phyloP scores from a whole-genome alignment of 352 stramenopile species.

The Pseudoperonospora humuli region DNA sequence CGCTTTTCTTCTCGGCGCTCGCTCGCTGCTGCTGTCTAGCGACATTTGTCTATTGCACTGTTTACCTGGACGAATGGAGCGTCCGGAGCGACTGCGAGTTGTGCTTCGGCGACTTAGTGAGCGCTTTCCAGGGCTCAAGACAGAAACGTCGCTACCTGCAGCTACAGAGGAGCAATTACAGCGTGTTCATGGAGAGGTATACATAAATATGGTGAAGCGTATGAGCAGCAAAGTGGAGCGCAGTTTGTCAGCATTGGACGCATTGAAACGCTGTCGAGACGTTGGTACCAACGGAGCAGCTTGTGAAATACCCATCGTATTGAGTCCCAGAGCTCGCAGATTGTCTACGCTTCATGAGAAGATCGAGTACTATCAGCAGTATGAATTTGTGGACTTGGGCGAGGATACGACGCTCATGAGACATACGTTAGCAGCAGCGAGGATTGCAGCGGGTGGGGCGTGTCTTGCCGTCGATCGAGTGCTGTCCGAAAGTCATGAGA shows the following conservation, averaged over 20 bases:
- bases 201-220: conserved; percentile 44
- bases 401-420: conserved; percentile 63
- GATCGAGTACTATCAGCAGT: conserved; percentile 48
- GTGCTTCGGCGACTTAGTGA: conserved; percentile 28
- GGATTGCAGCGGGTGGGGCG: conserved; percentile 68
- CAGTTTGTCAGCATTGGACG: conserved; percentile 50
- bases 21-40: conserved; percentile 43
- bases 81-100: conserved; percentile 42
- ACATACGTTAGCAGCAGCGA: conserved; percentile 51
- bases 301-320: not conserved
- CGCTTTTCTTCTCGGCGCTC: conserved; percentile 18
- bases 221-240: conserved; percentile 51
- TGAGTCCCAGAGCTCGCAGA: conserved; percentile 10
- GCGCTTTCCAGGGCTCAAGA: conserved; percentile 30
- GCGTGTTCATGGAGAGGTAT: conserved; percentile 46
- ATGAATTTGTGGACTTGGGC: conserved; percentile 59
- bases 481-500: not conserved
- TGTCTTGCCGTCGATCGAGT: conserved; percentile 69
- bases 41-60: conserved; percentile 39
- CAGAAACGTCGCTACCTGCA: conserved; percentile 15
- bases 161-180: conserved; percentile 44
- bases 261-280: conserved; percentile 5
- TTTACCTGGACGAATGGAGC: conserved; percentile 34
- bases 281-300: conserved; percentile 1
- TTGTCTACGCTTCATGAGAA: conserved; percentile 25